Percentiles rank a stretch among this genome's conserved stretches.
phyloP scores from a whole-genome alignment of 129 eudicot species.

The Helianthus tuberosus region DNA sequence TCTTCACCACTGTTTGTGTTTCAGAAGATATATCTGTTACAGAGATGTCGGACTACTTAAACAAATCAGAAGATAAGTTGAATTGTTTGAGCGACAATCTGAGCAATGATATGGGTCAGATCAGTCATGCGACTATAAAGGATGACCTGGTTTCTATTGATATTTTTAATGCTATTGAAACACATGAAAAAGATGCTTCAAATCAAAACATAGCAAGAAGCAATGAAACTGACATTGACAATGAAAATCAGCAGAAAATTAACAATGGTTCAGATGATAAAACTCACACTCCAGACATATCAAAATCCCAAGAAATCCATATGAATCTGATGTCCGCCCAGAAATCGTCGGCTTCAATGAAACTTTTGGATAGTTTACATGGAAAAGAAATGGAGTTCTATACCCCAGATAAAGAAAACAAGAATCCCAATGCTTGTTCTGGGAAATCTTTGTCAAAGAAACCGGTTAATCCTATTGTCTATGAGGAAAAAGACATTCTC shows the following conservation, averaged over 20 bases:
- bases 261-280: conserved; percentile 26
- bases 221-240: conserved; percentile 12
- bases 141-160: conserved; percentile 5
- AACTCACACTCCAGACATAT: conserved; percentile 54
- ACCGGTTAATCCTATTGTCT: conserved; percentile 19
- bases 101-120: neutral
- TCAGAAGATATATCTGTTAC: conserved; percentile 24
- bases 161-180: conserved; percentile 1
- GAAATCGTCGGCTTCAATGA: conserved; percentile 31
- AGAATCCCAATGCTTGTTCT: conserved; percentile 42
- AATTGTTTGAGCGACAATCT: conserved; percentile 10
- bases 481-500: conserved; percentile 9
- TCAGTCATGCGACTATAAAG: neutral
- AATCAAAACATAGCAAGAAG: conserved; percentile 31
- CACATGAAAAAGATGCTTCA: conserved; percentile 18
- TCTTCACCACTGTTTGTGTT: neutral
- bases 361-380: conserved; percentile 26
- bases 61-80: conserved; percentile 16
- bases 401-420: conserved; percentile 78
- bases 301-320: conserved; percentile 15
- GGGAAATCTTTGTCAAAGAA: conserved; percentile 47
- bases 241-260: conserved; percentile 28
- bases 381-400: conserved; percentile 44
- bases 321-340: conserved; percentile 2
- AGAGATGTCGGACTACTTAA: conserved; percentile 15